Conservation (phyloP, 768 basidiomycete genomes). For the Podaxis sp. region DNA sequence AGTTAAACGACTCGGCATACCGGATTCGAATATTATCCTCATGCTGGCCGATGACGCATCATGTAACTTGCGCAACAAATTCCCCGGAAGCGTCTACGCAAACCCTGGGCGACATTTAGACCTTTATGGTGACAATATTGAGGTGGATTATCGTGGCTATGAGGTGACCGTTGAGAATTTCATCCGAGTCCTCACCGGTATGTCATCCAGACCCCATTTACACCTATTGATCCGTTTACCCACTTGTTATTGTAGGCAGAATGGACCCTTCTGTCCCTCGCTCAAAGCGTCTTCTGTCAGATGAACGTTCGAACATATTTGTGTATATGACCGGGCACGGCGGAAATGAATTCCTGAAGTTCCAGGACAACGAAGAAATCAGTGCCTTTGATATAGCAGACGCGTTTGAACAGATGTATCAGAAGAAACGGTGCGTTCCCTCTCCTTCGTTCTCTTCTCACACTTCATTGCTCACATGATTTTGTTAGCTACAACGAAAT, state of each 20-base stretch:
- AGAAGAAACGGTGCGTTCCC: slow-evolving; percentile 77
- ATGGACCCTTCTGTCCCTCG: slow-evolving; percentile 83
- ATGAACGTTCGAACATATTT: slow-evolving; percentile 90
- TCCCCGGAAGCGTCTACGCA: slow-evolving; percentile 92
- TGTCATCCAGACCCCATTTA: slow-evolving; percentile 21
- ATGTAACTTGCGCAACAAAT: slow-evolving; percentile 90
- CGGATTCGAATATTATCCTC: slow-evolving; percentile 97
- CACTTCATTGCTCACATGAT: neutral
- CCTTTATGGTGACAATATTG: slow-evolving; percentile 94
- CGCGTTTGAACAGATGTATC: slow-evolving; percentile 98
- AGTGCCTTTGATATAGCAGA: slow-evolving; percentile 97
- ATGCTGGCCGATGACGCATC: slow-evolving; percentile 98
- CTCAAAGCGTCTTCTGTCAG: slow-evolving; percentile 88
- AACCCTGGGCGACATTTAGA: slow-evolving; percentile 80
- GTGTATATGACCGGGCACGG: slow-evolving; percentile 99
- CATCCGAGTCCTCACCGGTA: slow-evolving; percentile 88
- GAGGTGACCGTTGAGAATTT: slow-evolving; percentile 98
- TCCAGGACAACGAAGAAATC: slow-evolving; percentile 98
- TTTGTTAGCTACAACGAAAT: slow-evolving; percentile 83
- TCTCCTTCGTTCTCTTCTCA: neutral
- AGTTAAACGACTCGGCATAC: slow-evolving; percentile 95
- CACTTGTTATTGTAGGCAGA: slow-evolving; percentile 54
- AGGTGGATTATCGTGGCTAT: slow-evolving; percentile 97
- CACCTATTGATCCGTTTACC: neutral
- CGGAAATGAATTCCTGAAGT: slow-evolving; percentile 97